These are phyloP conservation scores for Hypoxylon sp. DNA, from an alignment of 2,329 filamentous ascomycete species.

Conservation along the genomic window DNA sequence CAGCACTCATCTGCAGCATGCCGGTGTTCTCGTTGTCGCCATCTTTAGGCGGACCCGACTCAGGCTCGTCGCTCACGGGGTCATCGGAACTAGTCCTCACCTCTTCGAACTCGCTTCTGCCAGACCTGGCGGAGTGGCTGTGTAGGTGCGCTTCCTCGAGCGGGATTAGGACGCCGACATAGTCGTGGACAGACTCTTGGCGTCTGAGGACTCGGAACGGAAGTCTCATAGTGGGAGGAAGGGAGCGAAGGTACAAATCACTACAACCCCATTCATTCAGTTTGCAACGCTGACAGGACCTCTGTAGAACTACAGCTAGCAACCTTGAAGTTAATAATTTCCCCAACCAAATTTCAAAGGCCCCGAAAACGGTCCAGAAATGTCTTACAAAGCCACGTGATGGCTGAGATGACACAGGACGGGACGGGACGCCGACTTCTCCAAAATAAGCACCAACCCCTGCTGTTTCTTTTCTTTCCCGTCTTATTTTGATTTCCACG, in stretches of 20 bases:
- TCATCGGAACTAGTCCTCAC: conserved; percentile 58
- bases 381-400: conserved; percentile 49
- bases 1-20: conserved; percentile 68
- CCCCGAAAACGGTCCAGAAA: conserved; percentile 34
- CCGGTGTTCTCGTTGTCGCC: conserved; percentile 59
- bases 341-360: conserved; percentile 9
- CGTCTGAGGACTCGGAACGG: conserved; percentile 46
- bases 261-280: conserved; percentile 35
- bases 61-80: conserved; percentile 46
- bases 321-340: conserved; percentile 7
- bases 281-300: conserved; percentile 4
- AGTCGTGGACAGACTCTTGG: conserved; percentile 65
- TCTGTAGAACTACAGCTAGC: conserved; percentile 16
- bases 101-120: conserved; percentile 62
- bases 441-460: conserved; percentile 26
- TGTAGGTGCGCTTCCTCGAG: conserved; percentile 70
- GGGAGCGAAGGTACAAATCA: conserved; percentile 14
- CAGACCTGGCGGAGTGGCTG: conserved; percentile 66
- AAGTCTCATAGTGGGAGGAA: conserved; percentile 36
- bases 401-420: conserved; percentile 38
- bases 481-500: conserved; percentile 1
- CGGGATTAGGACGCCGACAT: conserved; percentile 66
- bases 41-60: conserved; percentile 53
- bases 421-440: conserved; percentile 26
- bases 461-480: neutral